Evolutionary conservation across 164 flowering plant genomes (phyloP).

Genomic region (Nelumbo lutea): DNA sequence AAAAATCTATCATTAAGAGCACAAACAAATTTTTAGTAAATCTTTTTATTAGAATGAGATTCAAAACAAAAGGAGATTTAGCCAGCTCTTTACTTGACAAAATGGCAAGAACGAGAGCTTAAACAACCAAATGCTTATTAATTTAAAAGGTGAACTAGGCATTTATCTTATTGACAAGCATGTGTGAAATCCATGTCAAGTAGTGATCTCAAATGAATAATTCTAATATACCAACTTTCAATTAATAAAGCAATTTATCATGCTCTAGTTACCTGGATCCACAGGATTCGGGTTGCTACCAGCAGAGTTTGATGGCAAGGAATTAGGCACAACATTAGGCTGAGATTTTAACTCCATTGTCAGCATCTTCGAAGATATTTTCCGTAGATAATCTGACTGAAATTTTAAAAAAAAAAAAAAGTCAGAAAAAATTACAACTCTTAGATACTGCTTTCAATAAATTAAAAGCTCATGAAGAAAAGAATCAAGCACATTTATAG

Average conservation of each 20-base stretch:
- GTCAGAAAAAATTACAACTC: not conserved
- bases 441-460: not conserved
- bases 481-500: no score
- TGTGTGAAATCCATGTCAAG: no score
- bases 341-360: conserved; percentile 62
- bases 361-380: conserved; percentile 66
- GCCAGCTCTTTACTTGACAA: no score
- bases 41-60: no score
- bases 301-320: conserved; percentile 28
- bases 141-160: no score
- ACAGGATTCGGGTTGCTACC: conserved; percentile 28
- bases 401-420: not conserved
- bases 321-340: conserved; percentile 19
- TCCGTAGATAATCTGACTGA: conserved; percentile 63
- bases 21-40: no score
- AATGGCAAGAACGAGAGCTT: no score
- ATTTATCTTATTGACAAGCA: no score
- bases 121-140: no score
- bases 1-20: not conserved
- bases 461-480: not conserved
- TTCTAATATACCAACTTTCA: not conserved
- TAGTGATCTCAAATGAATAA: no score
- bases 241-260: no score
- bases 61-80: no score
- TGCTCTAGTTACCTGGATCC: conserved; percentile 30